Conservation (phyloP, 345 rosid genomes). For the Diplotaxis tenuifolia region DNA sequence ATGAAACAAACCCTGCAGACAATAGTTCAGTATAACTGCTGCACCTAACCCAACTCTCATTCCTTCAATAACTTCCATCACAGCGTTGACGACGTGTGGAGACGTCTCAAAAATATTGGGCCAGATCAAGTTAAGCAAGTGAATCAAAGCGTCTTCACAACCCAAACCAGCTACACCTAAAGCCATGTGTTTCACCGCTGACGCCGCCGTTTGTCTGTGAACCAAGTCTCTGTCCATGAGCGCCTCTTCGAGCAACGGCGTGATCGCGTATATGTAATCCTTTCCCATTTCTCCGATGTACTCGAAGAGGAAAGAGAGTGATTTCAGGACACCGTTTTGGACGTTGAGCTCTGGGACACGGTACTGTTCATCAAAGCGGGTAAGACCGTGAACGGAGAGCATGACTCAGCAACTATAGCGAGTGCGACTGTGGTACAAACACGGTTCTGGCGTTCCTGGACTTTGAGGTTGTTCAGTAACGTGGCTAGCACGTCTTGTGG, state of each 20-base stretch:
- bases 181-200: constrained; percentile 98
- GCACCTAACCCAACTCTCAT: constrained; percentile 95
- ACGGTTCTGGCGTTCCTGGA: constrained; percentile 99
- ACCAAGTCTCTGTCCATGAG: constrained; percentile 98
- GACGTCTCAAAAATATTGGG: constrained; percentile 99
- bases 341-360: constrained; percentile 98
- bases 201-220: constrained; percentile 98
- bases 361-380: constrained; percentile 96
- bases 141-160: constrained; percentile 93
- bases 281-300: constrained; percentile 99
- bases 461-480: constrained; percentile 92
- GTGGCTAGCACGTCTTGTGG: constrained; percentile 99
- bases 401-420: constrained; percentile 93
- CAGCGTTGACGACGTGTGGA: constrained; percentile 95
- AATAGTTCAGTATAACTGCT: constrained; percentile 81
- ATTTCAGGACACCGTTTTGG: constrained; percentile 96
- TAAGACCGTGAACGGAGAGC: constrained; percentile 92
- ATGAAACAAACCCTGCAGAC: constrained; percentile 97
- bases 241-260: constrained; percentile 97
- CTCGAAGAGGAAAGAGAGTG: constrained; percentile 91
- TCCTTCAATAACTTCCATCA: constrained; percentile 98
- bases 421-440: constrained; percentile 98
- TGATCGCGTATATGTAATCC: constrained; percentile 95
- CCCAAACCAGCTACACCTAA: constrained; percentile 97
- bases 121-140: constrained; percentile 92